Percentiles rank a stretch among this genome's conserved stretches.
phyloP scores from a whole-genome alignment of 73 alveolate species.

The Tetrahymena thermophila region DNA sequence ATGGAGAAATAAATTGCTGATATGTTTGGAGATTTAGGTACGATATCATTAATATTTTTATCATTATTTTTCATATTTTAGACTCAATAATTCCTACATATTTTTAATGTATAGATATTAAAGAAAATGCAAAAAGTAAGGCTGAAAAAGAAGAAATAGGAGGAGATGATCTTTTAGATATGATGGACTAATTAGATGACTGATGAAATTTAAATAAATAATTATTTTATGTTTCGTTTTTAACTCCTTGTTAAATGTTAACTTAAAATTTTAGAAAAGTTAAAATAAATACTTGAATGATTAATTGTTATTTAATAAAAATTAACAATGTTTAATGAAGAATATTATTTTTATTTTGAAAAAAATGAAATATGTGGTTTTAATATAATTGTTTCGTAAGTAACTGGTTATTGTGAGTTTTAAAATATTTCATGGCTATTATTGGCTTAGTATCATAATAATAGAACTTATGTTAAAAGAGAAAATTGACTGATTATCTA shows the following conservation, averaged over 20 bases:
- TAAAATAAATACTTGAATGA: too few relatives aligned
- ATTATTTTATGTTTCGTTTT: neutral
- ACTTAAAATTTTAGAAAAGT: too few relatives aligned
- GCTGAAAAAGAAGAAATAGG: neutral
- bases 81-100: neutral
- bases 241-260: too few relatives aligned
- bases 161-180: neutral
- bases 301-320: too few relatives aligned
- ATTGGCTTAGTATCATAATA: neutral
- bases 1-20: neutral
- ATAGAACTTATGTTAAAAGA: neutral
- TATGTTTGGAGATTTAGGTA: neutral
- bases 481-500: neutral
- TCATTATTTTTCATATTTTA: neutral
- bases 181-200: neutral
- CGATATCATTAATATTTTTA: too few relatives aligned
- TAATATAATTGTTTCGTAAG: neutral
- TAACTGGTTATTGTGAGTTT: neutral
- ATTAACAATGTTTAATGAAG: too few relatives aligned
- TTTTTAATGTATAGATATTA: neutral
- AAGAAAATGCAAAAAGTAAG: neutral
- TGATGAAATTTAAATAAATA: neutral
- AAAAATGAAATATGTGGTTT: neutral
- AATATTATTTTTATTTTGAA: too few relatives aligned
- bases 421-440: neutral